Evolutionary conservation across 2,329 filamentous ascomycete species (phyloP), one percentile per base, ranked within the genome.

Genomic region (Penicillium sp.): DNA sequence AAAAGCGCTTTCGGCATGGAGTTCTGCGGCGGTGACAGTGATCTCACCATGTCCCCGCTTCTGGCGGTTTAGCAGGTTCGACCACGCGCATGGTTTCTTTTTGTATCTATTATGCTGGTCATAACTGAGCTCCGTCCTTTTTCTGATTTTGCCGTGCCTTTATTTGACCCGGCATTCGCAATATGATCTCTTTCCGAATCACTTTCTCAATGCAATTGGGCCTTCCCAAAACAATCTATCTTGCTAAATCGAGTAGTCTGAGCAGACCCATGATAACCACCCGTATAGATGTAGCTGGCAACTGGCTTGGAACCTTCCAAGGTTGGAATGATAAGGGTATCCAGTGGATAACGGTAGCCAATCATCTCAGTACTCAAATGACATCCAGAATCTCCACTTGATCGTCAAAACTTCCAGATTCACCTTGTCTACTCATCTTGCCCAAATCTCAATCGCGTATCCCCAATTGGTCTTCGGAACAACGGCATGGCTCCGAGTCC

Each of bases 401-500:
- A 22, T 38, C 43, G 19, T 43, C 21, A 43, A 34, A 43, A 3
- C 24, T 43, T 32, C 17, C 15, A 32, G 15, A 19, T n/a, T 9
- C 32, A 48, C 6, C 13, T 43, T 15, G 53, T 39, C 47, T 47
- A 52, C 53, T 47, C 45, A 41, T 17, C 33, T n/a, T 17, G 15
- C 19, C 9, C 28, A 29, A 12, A 51, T 37, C 41, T 37, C 44
- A 49, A 45, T 19, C 41, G 26, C 43, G 26, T 29, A 33, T 44
- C 41, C 33, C 2, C 21, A 9, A 13, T 12, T 29, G 2, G 8
- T 9, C 13, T 29, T 13, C 2, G 29, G 10, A 9, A 15, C 12
- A 26, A 26, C 42, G 51, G 56, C n/a, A 69, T 67, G 63, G 65
- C 63, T 24, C 69, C 65, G 46, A 66, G 61, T 39, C 75, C 74